Evolutionary conservation across 306 rosid species (phyloP), one percentile per base, ranked within the genome.

Genomic region (Lablab purpureus): DNA sequence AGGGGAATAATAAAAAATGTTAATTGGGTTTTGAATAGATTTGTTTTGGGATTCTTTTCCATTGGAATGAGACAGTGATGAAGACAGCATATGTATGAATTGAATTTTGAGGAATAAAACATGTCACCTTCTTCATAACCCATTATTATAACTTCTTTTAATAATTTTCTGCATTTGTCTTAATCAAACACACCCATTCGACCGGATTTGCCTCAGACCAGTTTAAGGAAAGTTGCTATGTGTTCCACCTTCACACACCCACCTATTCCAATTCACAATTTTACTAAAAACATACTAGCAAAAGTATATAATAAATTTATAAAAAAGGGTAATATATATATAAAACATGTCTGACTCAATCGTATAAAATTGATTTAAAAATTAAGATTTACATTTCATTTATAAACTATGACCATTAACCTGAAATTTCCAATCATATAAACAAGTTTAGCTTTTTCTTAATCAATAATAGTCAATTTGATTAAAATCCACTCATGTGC

Each of bases 71-170:
- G 63, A 76, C 73, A 75, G 5, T 28, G 80, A 74, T 40, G 83
- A 37, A 28, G 87, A 77, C 81, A 66, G 46, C 43, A 45, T 50
- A 71, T 25, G 62, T 6, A 15, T 70, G 59, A 82, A 69, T 7
- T 54, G 82, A 60, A 86, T 60, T 55, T 69, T 66, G 52, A 18
- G 71, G 75, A 77, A 87, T 67, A 83, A 81, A 74, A 68, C 80
- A 81, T 18, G 25, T 75, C 23, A 81, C 71, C 60, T 68, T 63
- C 56, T 56, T 75, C 34, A 72, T 21, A 43, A 43, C 27, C 73
- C 71, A 63, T 62, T 67, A 28, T 21, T 64, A 49, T 41, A 46
- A 69, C 43, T n/a, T 50, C 25, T 11, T 14, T 49, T 72, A 23
- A 64, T 60, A 3, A 21, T 67, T 67, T 58, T 64, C 36, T 64